Conservation (phyloP, 1,284 basidiomycete genomes). For the Ustilago tritici region DNA sequence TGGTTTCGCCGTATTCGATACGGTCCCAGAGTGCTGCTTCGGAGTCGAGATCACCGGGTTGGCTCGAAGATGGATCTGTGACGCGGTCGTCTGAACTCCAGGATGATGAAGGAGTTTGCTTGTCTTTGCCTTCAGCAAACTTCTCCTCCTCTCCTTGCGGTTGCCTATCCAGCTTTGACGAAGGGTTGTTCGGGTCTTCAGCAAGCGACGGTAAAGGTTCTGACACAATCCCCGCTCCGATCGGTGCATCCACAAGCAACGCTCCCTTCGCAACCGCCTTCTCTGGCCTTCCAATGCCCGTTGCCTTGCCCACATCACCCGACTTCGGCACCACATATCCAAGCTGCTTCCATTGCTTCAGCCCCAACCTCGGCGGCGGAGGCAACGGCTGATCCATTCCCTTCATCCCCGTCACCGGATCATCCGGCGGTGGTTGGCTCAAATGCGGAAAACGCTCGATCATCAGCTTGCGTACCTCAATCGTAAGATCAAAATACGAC, state of each 20-base stretch:
- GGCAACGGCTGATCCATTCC: slow-evolving; percentile 87
- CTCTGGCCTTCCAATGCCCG: slow-evolving; percentile 55
- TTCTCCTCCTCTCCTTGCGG: slow-evolving; percentile 25
- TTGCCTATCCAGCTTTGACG: slow-evolving; percentile 43
- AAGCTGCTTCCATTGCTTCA: slow-evolving; percentile 76
- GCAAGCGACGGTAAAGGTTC: slow-evolving; percentile 19
- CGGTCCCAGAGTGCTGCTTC: slow-evolving; percentile 46
- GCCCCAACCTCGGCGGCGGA: slow-evolving; percentile 75
- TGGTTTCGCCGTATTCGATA: slow-evolving; percentile 65
- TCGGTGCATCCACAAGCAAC: slow-evolving; percentile 47
- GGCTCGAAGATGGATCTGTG: slow-evolving; percentile 41
- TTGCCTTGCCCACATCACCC: slow-evolving; percentile 69
- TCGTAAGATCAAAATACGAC: slow-evolving; percentile 66
- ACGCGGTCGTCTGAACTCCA: slow-evolving; percentile 41
- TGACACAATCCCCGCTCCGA: slow-evolving; percentile 39
- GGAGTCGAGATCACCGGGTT: slow-evolving; percentile 43
- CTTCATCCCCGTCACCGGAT: slow-evolving; percentile 58
- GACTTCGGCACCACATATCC: slow-evolving; percentile 80
- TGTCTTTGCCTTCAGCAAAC: slow-evolving; percentile 48
- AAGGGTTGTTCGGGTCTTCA: slow-evolving; percentile 5
- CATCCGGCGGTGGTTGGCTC: slow-evolving; percentile 53
- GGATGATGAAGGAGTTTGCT: slow-evolving; percentile 16
- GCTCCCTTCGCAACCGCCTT: slow-evolving; percentile 46
- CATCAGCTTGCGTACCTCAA: slow-evolving; percentile 65
- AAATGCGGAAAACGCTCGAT: slow-evolving; percentile 77